Conservation (phyloP, 768 basidiomycete genomes). For the Tulasnella sp. region DNA sequence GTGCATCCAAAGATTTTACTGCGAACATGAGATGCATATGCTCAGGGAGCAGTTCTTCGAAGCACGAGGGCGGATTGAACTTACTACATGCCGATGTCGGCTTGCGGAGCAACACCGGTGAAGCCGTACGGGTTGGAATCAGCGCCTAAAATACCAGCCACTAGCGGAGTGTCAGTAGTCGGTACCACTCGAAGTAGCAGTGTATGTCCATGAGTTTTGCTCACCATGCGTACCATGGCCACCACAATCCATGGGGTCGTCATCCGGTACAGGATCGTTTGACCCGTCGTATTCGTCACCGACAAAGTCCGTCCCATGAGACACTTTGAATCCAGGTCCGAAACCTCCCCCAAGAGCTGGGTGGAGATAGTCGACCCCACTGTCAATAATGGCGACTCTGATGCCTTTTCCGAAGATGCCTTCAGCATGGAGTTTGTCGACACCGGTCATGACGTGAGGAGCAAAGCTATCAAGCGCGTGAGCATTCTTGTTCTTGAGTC, state of each 20-base stretch:
- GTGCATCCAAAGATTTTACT: conserved; percentile 30
- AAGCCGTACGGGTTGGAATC: conserved; percentile 54
- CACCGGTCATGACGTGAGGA: conserved; percentile 31
- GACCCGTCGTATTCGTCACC: conserved; percentile 30
- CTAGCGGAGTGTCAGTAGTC: not conserved
- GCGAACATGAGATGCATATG: not conserved
- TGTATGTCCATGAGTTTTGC: not conserved
- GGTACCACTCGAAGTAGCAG: not conserved
- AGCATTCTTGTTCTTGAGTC: not conserved
- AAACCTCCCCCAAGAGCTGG: conserved; percentile 34
- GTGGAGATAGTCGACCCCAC: conserved; percentile 32
- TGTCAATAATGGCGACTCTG: conserved; percentile 17
- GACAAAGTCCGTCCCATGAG: conserved; percentile 34
- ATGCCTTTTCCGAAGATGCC: conserved; percentile 30
- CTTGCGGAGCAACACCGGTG: conserved; percentile 68
- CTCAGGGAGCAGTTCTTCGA: not conserved
- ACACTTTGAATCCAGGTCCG: conserved; percentile 34
- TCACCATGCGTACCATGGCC: conserved; percentile 52
- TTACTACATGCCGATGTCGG: conserved; percentile 48
- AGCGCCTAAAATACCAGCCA: conserved; percentile 2
- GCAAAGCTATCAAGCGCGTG: conserved; percentile 12
- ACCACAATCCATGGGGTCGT: conserved; percentile 32
- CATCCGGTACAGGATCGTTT: conserved; percentile 24
- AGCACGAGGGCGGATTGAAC: not conserved
- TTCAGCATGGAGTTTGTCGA: conserved; percentile 33